Evolutionary conservation across 139 green algal genomes (phyloP), one percentile per base, ranked within the genome.

Genomic region (Dunaliella primolecta): DNA sequence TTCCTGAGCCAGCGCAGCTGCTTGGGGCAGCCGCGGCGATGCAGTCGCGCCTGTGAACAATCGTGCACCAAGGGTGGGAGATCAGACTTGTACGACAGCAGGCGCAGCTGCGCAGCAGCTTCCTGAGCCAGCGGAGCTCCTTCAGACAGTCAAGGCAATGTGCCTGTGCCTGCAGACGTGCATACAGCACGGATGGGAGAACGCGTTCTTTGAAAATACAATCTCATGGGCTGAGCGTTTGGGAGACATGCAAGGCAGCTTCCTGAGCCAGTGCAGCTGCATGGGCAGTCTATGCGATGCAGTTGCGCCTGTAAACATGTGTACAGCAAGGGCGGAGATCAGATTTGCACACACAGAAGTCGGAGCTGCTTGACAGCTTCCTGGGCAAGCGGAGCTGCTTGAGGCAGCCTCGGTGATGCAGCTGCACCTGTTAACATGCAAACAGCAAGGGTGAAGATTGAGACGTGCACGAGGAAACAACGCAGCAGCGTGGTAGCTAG

Each of bases 201-300:
- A n/a, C n/a, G n/a, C n/a, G n/a, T n/a, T n/a, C n/a, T n/a, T n/a
- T n/a, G n/a, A n/a, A n/a, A n/a, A n/a, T n/a, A n/a, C n/a, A n/a
- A n/a, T n/a, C n/a, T n/a, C n/a, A n/a, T n/a, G n/a, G n/a, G n/a
- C n/a, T n/a, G n/a, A n/a, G n/a, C n/a, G n/a, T n/a, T n/a, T n/a
- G n/a, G n/a, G n/a, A n/a, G n/a, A n/a, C n/a, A n/a, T 78, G 57
- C 3, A 1, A 36, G 11, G 78, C 82, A 25, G 86, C 82, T 57
- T 89, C 86, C 25, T 72, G 11, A 1, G 82, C 82, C 77, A 89
- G 86, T 3, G 56, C 77, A 23, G 86, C 77, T 2, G 86, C 82
- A 11, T 85, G 76, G 86, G 86, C 36, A 89, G 82, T 1, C 81
- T 80, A 46, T 32, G 32, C 25, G 74, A 27, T 3, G 35, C 36